Conservation (phyloP, 352 stramenopile species). For the Globisporangium sylvaticum region DNA sequence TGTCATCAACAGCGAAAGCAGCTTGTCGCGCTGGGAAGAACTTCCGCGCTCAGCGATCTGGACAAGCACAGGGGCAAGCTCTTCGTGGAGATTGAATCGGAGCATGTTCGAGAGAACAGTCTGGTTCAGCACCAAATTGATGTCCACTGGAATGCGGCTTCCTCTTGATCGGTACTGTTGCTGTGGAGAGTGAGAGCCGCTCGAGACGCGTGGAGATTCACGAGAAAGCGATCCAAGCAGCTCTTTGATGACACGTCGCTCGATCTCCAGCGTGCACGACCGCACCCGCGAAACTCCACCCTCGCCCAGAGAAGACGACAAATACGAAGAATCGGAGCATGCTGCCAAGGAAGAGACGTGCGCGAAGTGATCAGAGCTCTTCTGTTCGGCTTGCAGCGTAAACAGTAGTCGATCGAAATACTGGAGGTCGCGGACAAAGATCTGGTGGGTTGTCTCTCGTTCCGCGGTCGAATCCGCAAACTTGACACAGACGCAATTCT, state of each 20-base stretch:
- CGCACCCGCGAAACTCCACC: slow-evolving; percentile 3
- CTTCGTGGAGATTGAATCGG: slow-evolving; percentile 27
- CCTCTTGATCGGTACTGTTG: slow-evolving; percentile 1
- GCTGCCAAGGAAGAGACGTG: neutral
- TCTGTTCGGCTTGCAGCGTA: slow-evolving; percentile 27
- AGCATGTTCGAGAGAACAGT: slow-evolving; percentile 45
- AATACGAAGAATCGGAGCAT: neutral
- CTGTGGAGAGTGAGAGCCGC: neutral
- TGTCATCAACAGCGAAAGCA: slow-evolving; percentile 48
- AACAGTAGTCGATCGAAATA: slow-evolving; percentile 54
- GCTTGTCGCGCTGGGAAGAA: slow-evolving; percentile 31
- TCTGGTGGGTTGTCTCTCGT: slow-evolving; percentile 3
- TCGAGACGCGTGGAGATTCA: neutral
- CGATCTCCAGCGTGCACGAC: slow-evolving; percentile 23
- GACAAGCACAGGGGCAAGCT: slow-evolving; percentile 24
- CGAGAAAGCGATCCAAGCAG: neutral
- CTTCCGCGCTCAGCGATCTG: slow-evolving; percentile 6
- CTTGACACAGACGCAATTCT: slow-evolving; percentile 17
- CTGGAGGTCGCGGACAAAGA: slow-evolving; percentile 31
- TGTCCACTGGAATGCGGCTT: slow-evolving; percentile 22
- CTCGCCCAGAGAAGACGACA: neutral
- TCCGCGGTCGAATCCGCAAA: neutral
- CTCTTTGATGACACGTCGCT: slow-evolving; percentile 17
- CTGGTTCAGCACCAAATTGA: slow-evolving; percentile 39
- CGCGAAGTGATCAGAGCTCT: neutral